Evolutionary conservation across 1,284 basidiomycete species (phyloP).

Genomic region (Heterobasidion parviporum): DNA sequence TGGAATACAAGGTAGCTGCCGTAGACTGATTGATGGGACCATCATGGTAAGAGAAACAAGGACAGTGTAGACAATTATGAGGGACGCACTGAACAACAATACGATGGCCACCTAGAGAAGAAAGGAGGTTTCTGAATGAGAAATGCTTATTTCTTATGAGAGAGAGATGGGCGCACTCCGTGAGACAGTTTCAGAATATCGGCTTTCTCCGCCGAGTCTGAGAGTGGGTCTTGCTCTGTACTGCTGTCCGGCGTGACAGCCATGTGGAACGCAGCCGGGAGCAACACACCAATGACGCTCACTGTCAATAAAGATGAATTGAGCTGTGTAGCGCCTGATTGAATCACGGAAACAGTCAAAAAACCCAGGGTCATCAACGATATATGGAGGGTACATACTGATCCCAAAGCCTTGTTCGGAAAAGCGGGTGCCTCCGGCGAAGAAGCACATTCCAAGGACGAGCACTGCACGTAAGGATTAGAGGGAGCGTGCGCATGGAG

Average conservation of each 20-base stretch:
- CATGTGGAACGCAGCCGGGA: conserved; percentile 61
- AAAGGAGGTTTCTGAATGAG: too few species aligned
- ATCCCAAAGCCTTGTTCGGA: conserved; percentile 63
- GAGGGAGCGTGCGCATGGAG: conserved; percentile 9
- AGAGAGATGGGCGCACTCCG: conserved; percentile 43
- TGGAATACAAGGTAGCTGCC: conserved; percentile 75
- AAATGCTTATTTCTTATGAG: neutral
- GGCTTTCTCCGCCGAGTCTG: conserved; percentile 22
- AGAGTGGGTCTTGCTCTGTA: conserved; percentile 6
- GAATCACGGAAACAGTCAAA: neutral
- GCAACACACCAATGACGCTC: conserved; percentile 71
- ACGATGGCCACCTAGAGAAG: conserved; percentile 55
- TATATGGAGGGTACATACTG: conserved; percentile 33
- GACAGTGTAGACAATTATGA: neutral
- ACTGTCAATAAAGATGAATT: conserved; percentile 76
- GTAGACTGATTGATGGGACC: conserved; percentile 41
- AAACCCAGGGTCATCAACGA: neutral
- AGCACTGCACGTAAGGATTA: conserved; percentile 31
- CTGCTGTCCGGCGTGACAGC: conserved; percentile 4
- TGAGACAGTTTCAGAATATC: conserved; percentile 71
- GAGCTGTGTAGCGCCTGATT: conserved; percentile 62
- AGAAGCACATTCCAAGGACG: conserved; percentile 35
- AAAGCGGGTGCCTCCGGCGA: conserved; percentile 71
- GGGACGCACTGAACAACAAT: conserved; percentile 61
- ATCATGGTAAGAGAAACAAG: neutral